These are phyloP conservation scores for Trichoderma asperellum DNA, from an alignment of 2,329 filamentous ascomycete genomes.

Conservation along the genomic window DNA sequence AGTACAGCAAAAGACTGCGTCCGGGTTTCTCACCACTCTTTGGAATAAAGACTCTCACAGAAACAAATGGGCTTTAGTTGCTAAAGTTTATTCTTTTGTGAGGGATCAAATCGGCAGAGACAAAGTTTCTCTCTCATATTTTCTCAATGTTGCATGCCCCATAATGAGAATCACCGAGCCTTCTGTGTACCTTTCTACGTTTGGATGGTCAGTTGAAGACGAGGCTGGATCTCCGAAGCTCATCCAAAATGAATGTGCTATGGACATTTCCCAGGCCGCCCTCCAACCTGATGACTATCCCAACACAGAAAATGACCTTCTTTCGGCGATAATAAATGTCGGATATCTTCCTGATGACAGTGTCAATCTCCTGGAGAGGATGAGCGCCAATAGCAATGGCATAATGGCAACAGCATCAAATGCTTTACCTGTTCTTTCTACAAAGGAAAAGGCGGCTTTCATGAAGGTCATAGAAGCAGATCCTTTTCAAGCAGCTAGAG, in stretches of 20 bases:
- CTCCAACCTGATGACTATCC: conserved; percentile 30
- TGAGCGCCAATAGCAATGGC: conserved; percentile 34
- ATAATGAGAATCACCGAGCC: conserved; percentile 53
- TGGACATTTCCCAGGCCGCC: background rate
- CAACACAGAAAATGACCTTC: conserved; percentile 39
- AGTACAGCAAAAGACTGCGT: conserved; percentile 57
- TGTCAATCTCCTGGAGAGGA: conserved; percentile 32
- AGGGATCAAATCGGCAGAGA: conserved; percentile 54
- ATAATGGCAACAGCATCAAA: conserved; percentile 36
- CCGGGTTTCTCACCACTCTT: conserved; percentile 51
- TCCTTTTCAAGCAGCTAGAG: conserved; percentile 32
- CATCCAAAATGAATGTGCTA: conserved; percentile 29
- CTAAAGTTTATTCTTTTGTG: conserved; percentile 59
- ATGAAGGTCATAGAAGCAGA: conserved; percentile 31
- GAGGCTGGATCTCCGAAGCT: conserved; percentile 33
- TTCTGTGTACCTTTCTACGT: conserved; percentile 48
- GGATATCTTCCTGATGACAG: conserved; percentile 38
- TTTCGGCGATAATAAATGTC: conserved; percentile 33
- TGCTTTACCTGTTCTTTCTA: conserved; percentile 26
- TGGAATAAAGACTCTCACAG: conserved; percentile 57
- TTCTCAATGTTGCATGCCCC: conserved; percentile 50
- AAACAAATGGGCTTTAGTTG: conserved; percentile 56
- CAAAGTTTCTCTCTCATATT: conserved; percentile 51
- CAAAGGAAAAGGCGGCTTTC: conserved; percentile 33
- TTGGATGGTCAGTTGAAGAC: conserved; percentile 50